A percentile compares a stretch with the other conserved stretches of the same genome.
Evolutionary conservation across 208 protist species (phyloP).

Genomic region (Acanthamoeba culbertsoni): DNA sequence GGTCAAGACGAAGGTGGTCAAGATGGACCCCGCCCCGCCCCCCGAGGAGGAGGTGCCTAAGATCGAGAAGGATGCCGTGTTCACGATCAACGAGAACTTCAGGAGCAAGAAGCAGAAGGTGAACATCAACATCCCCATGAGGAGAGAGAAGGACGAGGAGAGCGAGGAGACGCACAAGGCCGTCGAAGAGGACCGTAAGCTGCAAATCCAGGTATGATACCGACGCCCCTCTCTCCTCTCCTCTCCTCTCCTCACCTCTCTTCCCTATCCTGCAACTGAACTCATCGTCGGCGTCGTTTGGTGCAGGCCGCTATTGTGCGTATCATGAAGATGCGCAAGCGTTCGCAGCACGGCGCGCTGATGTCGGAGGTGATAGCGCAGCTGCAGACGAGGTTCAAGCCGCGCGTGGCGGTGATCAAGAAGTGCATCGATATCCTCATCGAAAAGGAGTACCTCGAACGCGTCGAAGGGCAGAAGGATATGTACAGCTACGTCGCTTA

Average conservation of each 20-base stretch:
- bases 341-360: constrained; percentile 70
- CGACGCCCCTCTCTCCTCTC: background rate
- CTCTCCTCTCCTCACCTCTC: background rate
- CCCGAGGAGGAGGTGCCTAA: constrained; percentile 62
- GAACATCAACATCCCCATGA: constrained; percentile 75
- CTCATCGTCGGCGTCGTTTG: background rate
- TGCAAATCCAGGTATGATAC: constrained; percentile 62
- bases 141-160: constrained; percentile 70
- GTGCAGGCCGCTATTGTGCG: constrained; percentile 82
- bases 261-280: background rate
- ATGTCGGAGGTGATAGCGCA: constrained; percentile 78
- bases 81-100: constrained; percentile 74
- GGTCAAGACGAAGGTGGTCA: constrained; percentile 72
- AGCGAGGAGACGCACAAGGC: constrained; percentile 74
- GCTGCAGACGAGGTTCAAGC: constrained; percentile 77
- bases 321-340: constrained; percentile 83
- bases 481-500: constrained; percentile 80
- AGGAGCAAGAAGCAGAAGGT: constrained; percentile 75
- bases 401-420: constrained; percentile 77
- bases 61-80: constrained; percentile 62
- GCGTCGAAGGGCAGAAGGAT: constrained; percentile 77
- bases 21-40: constrained; percentile 24
- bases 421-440: constrained; percentile 85
- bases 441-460: constrained; percentile 83
- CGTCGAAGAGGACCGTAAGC: constrained; percentile 79